Percentiles rank a stretch among this genome's conserved stretches.
Conservation (phyloP, 495 filamentous ascomycete genomes). For the Xylaria sp. region DNA sequence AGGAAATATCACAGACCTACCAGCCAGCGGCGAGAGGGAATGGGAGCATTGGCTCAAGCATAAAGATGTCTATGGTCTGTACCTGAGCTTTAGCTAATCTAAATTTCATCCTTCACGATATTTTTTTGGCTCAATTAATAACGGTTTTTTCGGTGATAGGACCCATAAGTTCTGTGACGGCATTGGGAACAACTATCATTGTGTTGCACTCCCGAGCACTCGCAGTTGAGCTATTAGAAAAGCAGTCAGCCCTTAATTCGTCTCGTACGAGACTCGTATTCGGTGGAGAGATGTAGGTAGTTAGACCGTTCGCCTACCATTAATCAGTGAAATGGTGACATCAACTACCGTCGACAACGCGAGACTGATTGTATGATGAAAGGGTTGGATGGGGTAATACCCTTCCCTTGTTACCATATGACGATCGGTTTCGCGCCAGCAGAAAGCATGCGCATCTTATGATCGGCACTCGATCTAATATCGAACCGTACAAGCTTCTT, state of each 20-base stretch:
- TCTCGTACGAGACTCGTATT: conserved; percentile 40
- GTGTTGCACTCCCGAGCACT: conserved; percentile 50
- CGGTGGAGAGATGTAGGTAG: conserved; percentile 3
- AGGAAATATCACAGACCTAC: conserved; percentile 53
- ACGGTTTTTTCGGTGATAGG: conserved; percentile 34
- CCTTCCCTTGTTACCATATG: conserved; percentile 42
- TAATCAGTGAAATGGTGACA: not conserved
- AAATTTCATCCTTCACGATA: not conserved
- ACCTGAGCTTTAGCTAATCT: not conserved
- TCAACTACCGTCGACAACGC: not conserved
- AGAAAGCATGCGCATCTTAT: conserved; percentile 41
- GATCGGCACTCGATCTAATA: not conserved
- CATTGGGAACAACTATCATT: conserved; percentile 51
- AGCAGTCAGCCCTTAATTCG: conserved; percentile 49
- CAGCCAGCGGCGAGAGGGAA: conserved; percentile 38
- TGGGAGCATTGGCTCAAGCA: conserved; percentile 55
- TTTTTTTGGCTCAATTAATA: not conserved
- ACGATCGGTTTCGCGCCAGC: conserved; percentile 43
- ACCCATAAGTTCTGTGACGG: conserved; percentile 56
- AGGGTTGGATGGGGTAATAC: conserved; percentile 40
- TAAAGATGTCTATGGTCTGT: conserved; percentile 51
- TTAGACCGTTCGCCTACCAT: not conserved
- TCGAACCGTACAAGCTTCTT: conserved; percentile 39
- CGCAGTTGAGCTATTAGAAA: conserved; percentile 52
- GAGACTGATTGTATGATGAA: conserved; percentile 2